Conservation (phyloP, 1,284 basidiomycete species). For the Ustilago hordei region DNA sequence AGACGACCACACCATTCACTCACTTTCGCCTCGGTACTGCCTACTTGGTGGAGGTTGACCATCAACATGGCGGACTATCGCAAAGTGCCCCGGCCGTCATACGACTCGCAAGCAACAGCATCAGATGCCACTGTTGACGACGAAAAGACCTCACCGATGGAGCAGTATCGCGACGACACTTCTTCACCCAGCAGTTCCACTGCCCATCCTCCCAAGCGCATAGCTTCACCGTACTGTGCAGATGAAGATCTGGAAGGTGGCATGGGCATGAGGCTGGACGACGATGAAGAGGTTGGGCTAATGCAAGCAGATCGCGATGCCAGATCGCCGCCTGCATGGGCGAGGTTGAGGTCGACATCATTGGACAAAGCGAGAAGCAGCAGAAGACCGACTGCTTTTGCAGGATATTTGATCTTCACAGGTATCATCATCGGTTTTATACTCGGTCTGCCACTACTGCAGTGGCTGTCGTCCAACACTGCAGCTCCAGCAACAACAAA, state of each 20-base stretch:
- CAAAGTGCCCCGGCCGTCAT: conserved; percentile 24
- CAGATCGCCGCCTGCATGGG: conserved; percentile 1
- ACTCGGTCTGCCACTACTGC: conserved; percentile 37
- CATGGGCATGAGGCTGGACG: conserved; percentile 29
- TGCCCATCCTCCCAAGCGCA: conserved; percentile 19
- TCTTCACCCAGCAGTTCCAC: background rate
- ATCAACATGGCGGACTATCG: conserved; percentile 8
- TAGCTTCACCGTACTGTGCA: conserved; percentile 3
- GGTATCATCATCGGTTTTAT: conserved; percentile 43
- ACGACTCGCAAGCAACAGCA: conserved; percentile 51
- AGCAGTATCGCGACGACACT: conserved; percentile 27
- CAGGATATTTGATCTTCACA: conserved; percentile 37
- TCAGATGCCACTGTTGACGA: conserved; percentile 49
- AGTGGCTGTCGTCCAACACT: conserved; percentile 46
- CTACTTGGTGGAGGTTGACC: background rate
- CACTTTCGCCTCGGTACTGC: background rate
- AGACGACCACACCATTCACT: background rate
- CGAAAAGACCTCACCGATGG: conserved; percentile 15
- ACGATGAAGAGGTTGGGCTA: conserved; percentile 56
- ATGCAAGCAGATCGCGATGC: conserved; percentile 50
- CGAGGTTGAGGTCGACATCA: background rate
- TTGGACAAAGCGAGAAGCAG: background rate
- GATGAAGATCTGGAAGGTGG: conserved; percentile 20
- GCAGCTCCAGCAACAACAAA: background rate
- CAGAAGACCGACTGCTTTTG: conserved; percentile 7